Evolutionary conservation across 1,284 basidiomycete genomes (phyloP).

Genomic region (Cryptococcus sp.): DNA sequence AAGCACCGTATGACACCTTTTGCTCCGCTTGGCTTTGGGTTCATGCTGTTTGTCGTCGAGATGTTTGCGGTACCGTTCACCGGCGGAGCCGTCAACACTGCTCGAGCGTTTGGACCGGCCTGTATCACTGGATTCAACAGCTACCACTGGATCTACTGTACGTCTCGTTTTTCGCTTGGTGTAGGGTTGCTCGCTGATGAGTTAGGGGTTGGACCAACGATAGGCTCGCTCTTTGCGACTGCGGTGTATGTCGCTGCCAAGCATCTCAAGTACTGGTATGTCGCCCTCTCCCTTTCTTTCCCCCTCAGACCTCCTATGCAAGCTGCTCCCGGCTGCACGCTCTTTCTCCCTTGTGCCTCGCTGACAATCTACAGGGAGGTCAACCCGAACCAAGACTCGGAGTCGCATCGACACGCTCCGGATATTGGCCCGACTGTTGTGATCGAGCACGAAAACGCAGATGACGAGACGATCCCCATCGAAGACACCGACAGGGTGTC

Average conservation of each 20-base stretch:
- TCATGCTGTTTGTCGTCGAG: conserved; percentile 62
- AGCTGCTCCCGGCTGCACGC: no score
- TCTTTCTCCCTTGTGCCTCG: no score
- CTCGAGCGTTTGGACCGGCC: conserved; percentile 68
- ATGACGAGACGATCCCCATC: no score
- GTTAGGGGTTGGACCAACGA: conserved; percentile 57
- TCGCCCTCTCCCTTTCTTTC: no score
- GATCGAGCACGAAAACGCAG: background rate
- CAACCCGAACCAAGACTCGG: conserved; percentile 7
- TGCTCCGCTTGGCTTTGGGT: conserved; percentile 67
- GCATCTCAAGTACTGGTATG: conserved; percentile 32
- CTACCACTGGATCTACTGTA: conserved; percentile 56
- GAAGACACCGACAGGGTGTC: no score
- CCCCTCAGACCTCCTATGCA: no score
- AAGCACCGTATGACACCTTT: conserved; percentile 64
- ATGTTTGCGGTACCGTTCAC: conserved; percentile 51
- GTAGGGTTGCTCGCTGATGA: conserved; percentile 21
- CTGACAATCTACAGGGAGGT: conserved; percentile 2
- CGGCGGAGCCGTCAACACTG: conserved; percentile 51
- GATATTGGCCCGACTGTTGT: background rate
- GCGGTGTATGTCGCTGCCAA: conserved; percentile 57
- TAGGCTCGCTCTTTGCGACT: conserved; percentile 58
- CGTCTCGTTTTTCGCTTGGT: conserved; percentile 38
- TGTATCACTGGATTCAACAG: conserved; percentile 57
- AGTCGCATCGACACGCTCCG: conserved; percentile 1